Evolutionary conservation across 78 protist genomes (phyloP).

Genomic region (Dictyostelium purpureum): DNA sequence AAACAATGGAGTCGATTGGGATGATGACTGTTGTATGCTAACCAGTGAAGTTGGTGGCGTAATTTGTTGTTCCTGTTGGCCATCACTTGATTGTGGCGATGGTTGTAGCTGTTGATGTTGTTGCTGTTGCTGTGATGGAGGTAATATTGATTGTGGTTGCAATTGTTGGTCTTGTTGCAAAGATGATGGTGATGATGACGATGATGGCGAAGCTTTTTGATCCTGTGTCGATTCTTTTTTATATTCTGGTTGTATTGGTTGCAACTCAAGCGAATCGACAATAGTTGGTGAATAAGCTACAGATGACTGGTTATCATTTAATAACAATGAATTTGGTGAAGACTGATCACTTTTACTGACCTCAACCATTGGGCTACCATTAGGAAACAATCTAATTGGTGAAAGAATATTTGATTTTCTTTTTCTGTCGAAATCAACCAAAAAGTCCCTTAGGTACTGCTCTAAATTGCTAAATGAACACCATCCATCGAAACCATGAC

Average conservation of each 20-base stretch:
- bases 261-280: too few relatives aligned
- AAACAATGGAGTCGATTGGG: not conserved
- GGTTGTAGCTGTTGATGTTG: not conserved
- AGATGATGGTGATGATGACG: not conserved
- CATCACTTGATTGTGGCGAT: not conserved
- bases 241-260: too few relatives aligned
- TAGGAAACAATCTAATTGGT: slow-evolving; percentile 29
- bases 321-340: not conserved
- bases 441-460: not conserved
- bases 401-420: slow-evolving; percentile 23
- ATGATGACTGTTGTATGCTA: not conserved
- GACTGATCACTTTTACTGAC: not conserved
- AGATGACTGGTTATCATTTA: not conserved
- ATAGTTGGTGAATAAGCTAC: not conserved
- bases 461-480: not conserved
- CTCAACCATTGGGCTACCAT: not conserved
- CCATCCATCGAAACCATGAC: slow-evolving; percentile 5
- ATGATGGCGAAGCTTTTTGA: not conserved
- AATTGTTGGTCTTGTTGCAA: not conserved
- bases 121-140: not conserved
- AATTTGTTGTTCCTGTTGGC: too few relatives aligned
- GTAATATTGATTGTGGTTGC: not conserved
- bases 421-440: slow-evolving; percentile 5
- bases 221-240: too few relatives aligned
- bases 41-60: too few relatives aligned